Base-by-base conservation (phyloP, 805 yeast genomes). In the Metschnikowia vanudenii region DNA sequence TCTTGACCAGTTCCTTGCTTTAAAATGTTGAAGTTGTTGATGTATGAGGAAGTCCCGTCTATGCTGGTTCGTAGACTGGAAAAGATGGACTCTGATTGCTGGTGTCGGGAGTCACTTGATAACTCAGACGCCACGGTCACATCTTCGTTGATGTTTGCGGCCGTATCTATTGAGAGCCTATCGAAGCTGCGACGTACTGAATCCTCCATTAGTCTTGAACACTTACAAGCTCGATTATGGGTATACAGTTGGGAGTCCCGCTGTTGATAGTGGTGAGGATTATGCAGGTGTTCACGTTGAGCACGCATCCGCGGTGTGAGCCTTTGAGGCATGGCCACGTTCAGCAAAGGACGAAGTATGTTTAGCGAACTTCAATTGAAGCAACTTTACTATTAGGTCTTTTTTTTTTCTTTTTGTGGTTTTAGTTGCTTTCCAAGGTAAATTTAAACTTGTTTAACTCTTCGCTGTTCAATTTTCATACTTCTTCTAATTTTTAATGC, bases 121-220 rank as follows among this genome's bases (percentile, higher is more conserved):
- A 29, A 17, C 33, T 55, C 59, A n/a, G 54, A 47, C 6, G 50
- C 47, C 38, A 45, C 33, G 10, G 53, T 45, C 40, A 54, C 47
- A 37, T 54, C 58, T 14, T 49, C 59, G 29, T 54, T 54, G 38
- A 54, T 48, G 28, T 52, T 52, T 18, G 53, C 51, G 29, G 51
- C 16, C 3, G 59, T 49, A 12, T 54, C 59, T 16, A 45, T 24
- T 9, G 59, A 54, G 22, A 41, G 48, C 48, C 53, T 43, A 31
- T 49, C 56, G 17, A 47, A 42, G 46, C 45, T 45, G 11, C 35
- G 45, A 18, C 43, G 42, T 30, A 45, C 43, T 34, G 44, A 37
- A 18, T 52, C 56, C 40, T 45, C 51, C 56, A 52, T 52, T 36
- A 19, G 47, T 33, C 37, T 11, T 24, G 16, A 39, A 16, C 26